Base-by-base conservation (phyloP, 176 grass and related monocot species). In the Phoenix roebelenii region DNA sequence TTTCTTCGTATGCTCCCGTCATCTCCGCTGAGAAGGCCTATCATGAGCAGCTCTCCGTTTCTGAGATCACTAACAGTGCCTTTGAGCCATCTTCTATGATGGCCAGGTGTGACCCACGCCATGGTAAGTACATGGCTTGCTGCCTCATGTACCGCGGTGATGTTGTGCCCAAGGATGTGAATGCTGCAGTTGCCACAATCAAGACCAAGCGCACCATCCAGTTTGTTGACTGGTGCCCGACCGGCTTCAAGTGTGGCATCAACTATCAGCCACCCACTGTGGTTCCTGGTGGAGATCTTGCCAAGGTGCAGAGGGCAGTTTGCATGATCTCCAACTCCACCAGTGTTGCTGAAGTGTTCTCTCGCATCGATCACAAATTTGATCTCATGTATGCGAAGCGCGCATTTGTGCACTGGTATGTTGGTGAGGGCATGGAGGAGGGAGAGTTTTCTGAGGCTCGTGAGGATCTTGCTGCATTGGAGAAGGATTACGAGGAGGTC, bases 231-330 rank as follows among this genome's bases (percentile, higher is more conserved):
- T 56, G 54, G 54, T 56, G 54, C n/a, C 54, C 54, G 12, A 56
- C 54, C 15, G 54, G 54, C 19, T 23, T 56, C 54, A 56, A 56
- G 54, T 56, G 54, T 7, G 54, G 54, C 22, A 56, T 22, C 54
- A 56, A 56, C 54, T 56, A 56, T 56, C 54, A 56, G 54, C 54
- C 54, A 23, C 54, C 54, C 18, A 56, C 54, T 23, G 54, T 56
- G 16, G 54, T 56, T 18, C 54, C 54, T 56, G 54, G 54, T 18
- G 54, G 54, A 1, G 54, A 56, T 56, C 54, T 56, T 56, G 54
- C 54, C 18, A 56, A 56, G 54, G 54, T 56, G 19, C 54, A 56
- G 19, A 56, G 54, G 54, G 54, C 54, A 22, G 54, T 56, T 4
- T 56, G 19, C 54, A 56, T 56, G 54, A 56, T 56, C 18, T 56